Percentiles rank a stretch among this genome's conserved stretches.
Conservation (phyloP, 139 green algal genomes). For the Raphidocelis subcapitata region DNA sequence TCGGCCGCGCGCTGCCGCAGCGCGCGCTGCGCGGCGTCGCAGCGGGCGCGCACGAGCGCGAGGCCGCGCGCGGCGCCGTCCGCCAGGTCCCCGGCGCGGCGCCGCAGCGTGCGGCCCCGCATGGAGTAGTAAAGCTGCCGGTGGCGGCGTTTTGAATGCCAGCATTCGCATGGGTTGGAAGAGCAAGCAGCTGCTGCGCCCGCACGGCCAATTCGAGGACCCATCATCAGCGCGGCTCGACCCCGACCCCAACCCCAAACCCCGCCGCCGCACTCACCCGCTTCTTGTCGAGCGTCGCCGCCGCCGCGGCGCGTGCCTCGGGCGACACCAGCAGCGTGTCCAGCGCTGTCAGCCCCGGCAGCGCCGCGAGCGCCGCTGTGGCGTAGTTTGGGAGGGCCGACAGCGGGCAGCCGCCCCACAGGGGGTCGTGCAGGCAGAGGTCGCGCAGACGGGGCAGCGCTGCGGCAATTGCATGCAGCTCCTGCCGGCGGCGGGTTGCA, state of each 20-base stretch:
- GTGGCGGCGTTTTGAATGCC: too few relatives aligned
- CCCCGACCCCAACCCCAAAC: too few relatives aligned
- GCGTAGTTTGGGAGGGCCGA: constrained; percentile 77
- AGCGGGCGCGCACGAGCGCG: background rate
- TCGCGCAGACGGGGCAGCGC: constrained; percentile 50
- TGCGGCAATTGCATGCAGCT: background rate
- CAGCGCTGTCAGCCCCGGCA: constrained; percentile 53
- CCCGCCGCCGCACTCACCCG: too few relatives aligned
- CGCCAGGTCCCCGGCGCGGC: constrained; percentile 35
- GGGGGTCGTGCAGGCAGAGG: constrained; percentile 76
- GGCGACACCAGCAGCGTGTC: constrained; percentile 67
- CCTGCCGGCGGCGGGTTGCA: background rate
- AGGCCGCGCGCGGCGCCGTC: constrained; percentile 15
- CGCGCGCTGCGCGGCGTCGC: background rate
- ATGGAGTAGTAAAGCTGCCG: constrained; percentile 88
- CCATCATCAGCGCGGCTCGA: too few relatives aligned
- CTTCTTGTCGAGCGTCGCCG: constrained; percentile 81
- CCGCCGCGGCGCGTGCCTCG: constrained; percentile 68
- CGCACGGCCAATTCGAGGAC: too few relatives aligned
- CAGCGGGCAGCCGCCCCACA: constrained; percentile 71
- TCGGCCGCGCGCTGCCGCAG: background rate
- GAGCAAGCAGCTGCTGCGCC: too few relatives aligned
- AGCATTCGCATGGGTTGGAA: too few relatives aligned
- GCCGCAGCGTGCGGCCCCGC: constrained; percentile 69
- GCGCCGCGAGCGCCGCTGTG: constrained; percentile 42